Percentiles rank a stretch among this genome's conserved stretches.
phyloP scores from a whole-genome alignment of 768 basidiomycete genomes.

The Termitomyces sp. region DNA sequence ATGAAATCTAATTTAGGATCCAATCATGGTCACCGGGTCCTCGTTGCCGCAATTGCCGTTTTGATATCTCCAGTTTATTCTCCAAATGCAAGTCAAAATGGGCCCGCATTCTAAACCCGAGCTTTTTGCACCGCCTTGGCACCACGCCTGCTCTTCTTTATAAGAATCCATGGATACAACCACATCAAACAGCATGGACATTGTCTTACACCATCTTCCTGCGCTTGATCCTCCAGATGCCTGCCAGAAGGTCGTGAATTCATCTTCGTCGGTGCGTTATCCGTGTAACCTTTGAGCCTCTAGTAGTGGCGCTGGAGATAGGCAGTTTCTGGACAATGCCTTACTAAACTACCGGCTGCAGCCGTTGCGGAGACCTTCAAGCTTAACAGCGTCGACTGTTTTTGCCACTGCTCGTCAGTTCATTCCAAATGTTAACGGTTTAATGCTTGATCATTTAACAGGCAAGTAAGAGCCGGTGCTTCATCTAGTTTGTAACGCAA shows the following conservation, averaged over 20 bases:
- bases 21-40: neutral
- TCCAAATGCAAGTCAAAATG: neutral
- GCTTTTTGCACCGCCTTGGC: neutral
- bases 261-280: neutral
- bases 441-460: no score
- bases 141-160: neutral
- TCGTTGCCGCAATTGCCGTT: neutral
- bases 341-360: no score
- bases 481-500: no score
- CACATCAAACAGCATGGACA: neutral
- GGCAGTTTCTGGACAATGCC: no score
- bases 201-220: neutral
- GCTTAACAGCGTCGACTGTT: no score
- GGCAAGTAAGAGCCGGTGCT: no score
- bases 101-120: neutral
- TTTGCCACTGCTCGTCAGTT: no score
- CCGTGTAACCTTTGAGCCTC: neutral
- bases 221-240: neutral
- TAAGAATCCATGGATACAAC: neutral
- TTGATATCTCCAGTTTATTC: no score
- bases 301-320: no score
- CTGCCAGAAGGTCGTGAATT: conserved; percentile 5
- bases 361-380: no score
- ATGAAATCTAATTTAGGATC: neutral
- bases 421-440: no score